Conservation (phyloP, 2,329 filamentous ascomycete genomes). For the Lizonia empirigonia region DNA sequence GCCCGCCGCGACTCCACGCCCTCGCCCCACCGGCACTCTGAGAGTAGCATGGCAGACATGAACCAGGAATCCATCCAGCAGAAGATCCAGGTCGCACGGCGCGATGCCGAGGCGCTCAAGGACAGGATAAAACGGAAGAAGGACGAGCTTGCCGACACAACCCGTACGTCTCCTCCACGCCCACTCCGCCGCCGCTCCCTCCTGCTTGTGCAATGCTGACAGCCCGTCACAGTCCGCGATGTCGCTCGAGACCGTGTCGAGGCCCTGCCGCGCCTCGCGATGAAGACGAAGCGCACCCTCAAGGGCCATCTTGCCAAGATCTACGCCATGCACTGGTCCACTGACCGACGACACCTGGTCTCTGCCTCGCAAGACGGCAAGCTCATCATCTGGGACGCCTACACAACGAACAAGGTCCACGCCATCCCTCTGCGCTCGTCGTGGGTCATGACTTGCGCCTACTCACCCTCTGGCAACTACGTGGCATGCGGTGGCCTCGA, state of each 20-base stretch:
- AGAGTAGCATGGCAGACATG: slow-evolving; percentile 53
- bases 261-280: slow-evolving; percentile 86
- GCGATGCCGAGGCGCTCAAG: slow-evolving; percentile 97
- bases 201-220: slow-evolving; percentile 32
- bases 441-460: slow-evolving; percentile 99
- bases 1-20: slow-evolving; percentile 19
- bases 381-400: slow-evolving; percentile 99
- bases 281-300: slow-evolving; percentile 96
- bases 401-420: slow-evolving; percentile 99
- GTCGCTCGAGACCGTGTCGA: slow-evolving; percentile 93
- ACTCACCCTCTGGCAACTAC: slow-evolving; percentile 96
- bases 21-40: slow-evolving; percentile 16
- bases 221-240: slow-evolving; percentile 71
- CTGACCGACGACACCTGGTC: slow-evolving; percentile 93
- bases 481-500: slow-evolving; percentile 98
- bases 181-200: slow-evolving; percentile 2
- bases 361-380: slow-evolving; percentile 99
- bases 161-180: slow-evolving; percentile 69
- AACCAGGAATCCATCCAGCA: slow-evolving; percentile 59
- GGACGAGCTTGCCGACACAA: slow-evolving; percentile 98
- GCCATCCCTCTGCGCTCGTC: slow-evolving; percentile 96
- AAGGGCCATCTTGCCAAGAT: slow-evolving; percentile 99
- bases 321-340: slow-evolving; percentile 99
- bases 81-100: slow-evolving; percentile 90
- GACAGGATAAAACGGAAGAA: slow-evolving; percentile 99